Base-by-base conservation (phyloP, 2,329 filamentous ascomycete genomes). In the Aspergillus melleus region DNA sequence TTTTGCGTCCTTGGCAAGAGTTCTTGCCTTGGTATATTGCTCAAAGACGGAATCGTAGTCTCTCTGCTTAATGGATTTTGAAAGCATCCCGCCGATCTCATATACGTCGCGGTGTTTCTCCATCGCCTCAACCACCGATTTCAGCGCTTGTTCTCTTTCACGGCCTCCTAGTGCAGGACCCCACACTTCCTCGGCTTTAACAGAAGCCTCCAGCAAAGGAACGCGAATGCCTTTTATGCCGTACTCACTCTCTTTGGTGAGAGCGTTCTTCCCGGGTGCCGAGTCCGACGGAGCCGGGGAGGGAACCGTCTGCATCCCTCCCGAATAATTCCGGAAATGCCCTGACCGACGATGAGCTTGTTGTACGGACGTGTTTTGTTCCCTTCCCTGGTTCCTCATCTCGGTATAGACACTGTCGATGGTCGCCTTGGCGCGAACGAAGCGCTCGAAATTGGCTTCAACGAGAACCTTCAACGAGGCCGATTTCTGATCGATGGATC, bases 381-480 rank as follows among this genome's bases (percentile, higher is more conserved):
- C 77, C 47, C 78, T 76, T 81, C 93, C 83, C 86, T 96, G 84
- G 36, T 84, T 84, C 29, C 84, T 81, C 95, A 99, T 99, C 76
- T 99, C 95, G 63, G 89, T 96, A 78, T 99, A 99, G 55, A 99
- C 95, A 77, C 96, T 96, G 79, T 99, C 95, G 70, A 99, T 98
- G 8, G 94, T 98, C 19, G 94, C 91, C 76, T 99, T 99, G 49
- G 95, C 95, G 64, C 92, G 90, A 58, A 99, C 95, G 79, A 99
- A 99, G 66, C 94, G 90, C 77, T 99, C 96, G 73, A 99, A 99
- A 75, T 99, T 99, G 64, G 91, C 94, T 76, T 99, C 95, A 24
- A 99, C 95, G 19, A 99, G 84, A 11, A 96, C 90, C 74, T 99
- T 99, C 62, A 99, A 84, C 4, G 93, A 97, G 0, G 94, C 95